Base-by-base conservation (phyloP, 2,329 filamentous ascomycete genomes). In the Alternaria sp. region DNA sequence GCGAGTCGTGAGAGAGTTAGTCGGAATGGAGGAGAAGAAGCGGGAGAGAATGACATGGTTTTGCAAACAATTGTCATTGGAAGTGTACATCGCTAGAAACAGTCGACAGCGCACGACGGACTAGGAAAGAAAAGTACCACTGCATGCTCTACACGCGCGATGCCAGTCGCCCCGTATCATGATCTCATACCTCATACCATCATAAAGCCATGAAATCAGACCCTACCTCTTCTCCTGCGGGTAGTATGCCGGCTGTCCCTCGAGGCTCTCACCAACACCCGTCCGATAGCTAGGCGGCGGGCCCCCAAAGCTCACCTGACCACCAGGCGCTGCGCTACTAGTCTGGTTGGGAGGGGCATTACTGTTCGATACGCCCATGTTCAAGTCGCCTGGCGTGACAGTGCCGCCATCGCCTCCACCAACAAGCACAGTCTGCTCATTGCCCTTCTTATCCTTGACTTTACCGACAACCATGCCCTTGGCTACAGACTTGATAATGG, bases 381-480 rank as follows among this genome's bases (percentile, higher is more conserved):
- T 71, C 38, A 79, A 47, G 42, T 82, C 81, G 14, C 71, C 68
- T 4, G 80, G 76, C 1, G 79, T 74, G 9, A 84, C 63, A 1
- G 74, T 71, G 7, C 82, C 82, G 7, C 83, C 87, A 47, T 87
- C 88, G 8, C 85, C 87, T 20, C 89, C 90, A 1, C 91, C 91
- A 20, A 94, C 89, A 49, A 94, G 85, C 20, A 93, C 84, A 8
- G 68, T 74, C 53, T 76, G 73, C 67, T 92, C 87, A 2, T 91
- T 88, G 5, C 90, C 91, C 38, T 89, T 89, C 59, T 88, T 87
- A 57, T 94, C 91, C 67, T 88, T 89, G 49, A 94, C 91, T 66
- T 88, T 89, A 36, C 92, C 92, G 5, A 96, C 89, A 0, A 96
- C 89, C 95, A 99, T 98, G 41, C 95, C 78, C 82, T 96, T 97